Evolutionary conservation across 352 stramenopile genomes (phyloP).

Genomic region (Globisporangium mamillatum): DNA sequence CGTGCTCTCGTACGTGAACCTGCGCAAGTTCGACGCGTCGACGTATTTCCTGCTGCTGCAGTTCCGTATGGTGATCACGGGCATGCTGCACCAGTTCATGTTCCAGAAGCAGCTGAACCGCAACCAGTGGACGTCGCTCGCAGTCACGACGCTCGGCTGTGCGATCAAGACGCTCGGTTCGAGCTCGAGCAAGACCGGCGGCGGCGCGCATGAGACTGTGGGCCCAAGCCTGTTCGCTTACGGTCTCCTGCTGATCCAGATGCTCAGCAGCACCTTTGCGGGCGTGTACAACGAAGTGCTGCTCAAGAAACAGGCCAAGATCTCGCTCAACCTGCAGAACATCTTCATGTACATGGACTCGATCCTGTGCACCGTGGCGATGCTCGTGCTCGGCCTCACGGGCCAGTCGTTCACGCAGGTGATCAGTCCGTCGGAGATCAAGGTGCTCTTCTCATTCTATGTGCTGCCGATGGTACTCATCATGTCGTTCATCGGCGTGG

Average conservation of each 20-base stretch:
- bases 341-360: constrained; percentile 87
- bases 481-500: constrained; percentile 78
- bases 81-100: constrained; percentile 73
- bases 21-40: constrained; percentile 64
- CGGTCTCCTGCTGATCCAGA: constrained; percentile 60
- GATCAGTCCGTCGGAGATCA: constrained; percentile 41
- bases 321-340: constrained; percentile 77
- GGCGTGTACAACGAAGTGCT: constrained; percentile 84
- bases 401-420: constrained; percentile 64
- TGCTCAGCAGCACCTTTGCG: constrained; percentile 80
- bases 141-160: constrained; percentile 68
- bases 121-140: constrained; percentile 75
- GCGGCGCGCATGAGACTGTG: background rate
- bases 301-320: constrained; percentile 71
- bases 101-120: constrained; percentile 70
- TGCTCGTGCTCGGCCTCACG: constrained; percentile 67
- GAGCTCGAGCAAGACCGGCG: constrained; percentile 3
- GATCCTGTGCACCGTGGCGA: constrained; percentile 61
- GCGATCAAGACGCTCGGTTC: constrained; percentile 70
- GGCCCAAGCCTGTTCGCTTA: constrained; percentile 47
- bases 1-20: constrained; percentile 81
- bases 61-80: constrained; percentile 80
- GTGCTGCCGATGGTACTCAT: constrained; percentile 81
- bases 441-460: constrained; percentile 65
- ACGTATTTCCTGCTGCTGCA: constrained; percentile 82